Evolutionary conservation across 352 stramenopile species (phyloP).

Genomic region (Phytophthora sp.): DNA sequence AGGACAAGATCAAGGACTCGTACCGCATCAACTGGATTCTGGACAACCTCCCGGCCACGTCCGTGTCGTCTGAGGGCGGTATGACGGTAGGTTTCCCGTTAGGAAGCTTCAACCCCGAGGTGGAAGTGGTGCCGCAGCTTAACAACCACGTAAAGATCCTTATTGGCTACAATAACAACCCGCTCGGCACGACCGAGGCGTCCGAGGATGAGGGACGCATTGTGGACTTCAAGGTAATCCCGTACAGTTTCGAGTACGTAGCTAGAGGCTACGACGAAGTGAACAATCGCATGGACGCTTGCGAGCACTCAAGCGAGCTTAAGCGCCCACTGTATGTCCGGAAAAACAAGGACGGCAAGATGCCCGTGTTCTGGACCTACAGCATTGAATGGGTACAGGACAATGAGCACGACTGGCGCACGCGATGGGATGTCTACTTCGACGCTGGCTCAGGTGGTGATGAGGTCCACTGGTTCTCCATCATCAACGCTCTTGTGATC

Average conservation of each 20-base stretch:
- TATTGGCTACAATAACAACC: conserved; percentile 97
- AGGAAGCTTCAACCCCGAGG: conserved; percentile 90
- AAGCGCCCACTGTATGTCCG: conserved; percentile 81
- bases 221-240: conserved; percentile 98
- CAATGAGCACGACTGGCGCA: conserved; percentile 97
- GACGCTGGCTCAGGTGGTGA: conserved; percentile 88
- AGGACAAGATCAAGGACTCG: conserved; percentile 94
- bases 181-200: conserved; percentile 54
- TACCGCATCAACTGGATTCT: conserved; percentile 99
- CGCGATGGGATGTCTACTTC: conserved; percentile 99
- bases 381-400: conserved; percentile 97
- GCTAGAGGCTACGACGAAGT: conserved; percentile 72
- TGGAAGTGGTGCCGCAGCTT: conserved; percentile 91
- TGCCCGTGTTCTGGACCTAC: conserved; percentile 96
- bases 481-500: conserved; percentile 99
- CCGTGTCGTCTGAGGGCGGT: conserved; percentile 65
- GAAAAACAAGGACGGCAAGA: conserved; percentile 81
- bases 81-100: conserved; percentile 88
- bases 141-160: conserved; percentile 99
- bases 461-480: conserved; percentile 99
- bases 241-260: conserved; percentile 96
- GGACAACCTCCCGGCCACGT: conserved; percentile 96
- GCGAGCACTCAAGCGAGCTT: conserved; percentile 73
- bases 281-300: conserved; percentile 76
- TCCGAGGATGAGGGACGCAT: conserved; percentile 92